These are phyloP conservation scores for Exobasidium cylindrosporum DNA, from an alignment of 1,284 basidiomycete species.

Conservation along the genomic window DNA sequence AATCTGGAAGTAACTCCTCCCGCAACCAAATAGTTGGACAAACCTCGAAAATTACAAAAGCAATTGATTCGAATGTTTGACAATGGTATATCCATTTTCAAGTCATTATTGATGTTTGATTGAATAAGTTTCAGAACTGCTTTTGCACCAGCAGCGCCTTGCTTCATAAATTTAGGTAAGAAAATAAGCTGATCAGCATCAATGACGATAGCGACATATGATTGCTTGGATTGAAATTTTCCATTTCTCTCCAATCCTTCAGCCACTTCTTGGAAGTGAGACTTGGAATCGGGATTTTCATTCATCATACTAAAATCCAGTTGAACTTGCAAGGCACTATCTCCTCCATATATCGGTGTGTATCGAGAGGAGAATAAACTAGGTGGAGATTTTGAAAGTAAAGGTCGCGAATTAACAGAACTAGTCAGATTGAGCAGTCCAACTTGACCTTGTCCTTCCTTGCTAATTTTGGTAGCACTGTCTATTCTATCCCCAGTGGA, in stretches of 20 bases:
- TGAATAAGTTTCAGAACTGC: not conserved
- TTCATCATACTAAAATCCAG: not conserved
- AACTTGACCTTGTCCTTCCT: no score
- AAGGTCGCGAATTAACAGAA: no score
- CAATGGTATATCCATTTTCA: not conserved
- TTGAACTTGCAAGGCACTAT: no score
- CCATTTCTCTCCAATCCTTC: not conserved
- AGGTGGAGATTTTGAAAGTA: no score
- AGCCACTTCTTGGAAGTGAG: not conserved
- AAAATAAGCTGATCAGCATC: conserved; percentile 6
- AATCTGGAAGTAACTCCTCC: not conserved
- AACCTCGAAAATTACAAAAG: not conserved
- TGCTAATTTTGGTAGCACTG: no score
- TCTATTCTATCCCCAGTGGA: no score
- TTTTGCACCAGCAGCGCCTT: not conserved
- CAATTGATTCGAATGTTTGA: not conserved
- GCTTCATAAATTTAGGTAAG: not conserved
- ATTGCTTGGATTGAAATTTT: not conserved
- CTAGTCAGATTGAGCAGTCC: no score
- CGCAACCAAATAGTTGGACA: not conserved
- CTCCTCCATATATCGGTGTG: no score
- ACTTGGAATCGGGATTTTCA: not conserved
- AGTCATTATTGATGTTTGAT: not conserved
- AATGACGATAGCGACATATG: not conserved
- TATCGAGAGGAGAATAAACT: no score